Base-by-base conservation (phyloP, 73 alveolate species). In the Diophrys appendiculata region DNA sequence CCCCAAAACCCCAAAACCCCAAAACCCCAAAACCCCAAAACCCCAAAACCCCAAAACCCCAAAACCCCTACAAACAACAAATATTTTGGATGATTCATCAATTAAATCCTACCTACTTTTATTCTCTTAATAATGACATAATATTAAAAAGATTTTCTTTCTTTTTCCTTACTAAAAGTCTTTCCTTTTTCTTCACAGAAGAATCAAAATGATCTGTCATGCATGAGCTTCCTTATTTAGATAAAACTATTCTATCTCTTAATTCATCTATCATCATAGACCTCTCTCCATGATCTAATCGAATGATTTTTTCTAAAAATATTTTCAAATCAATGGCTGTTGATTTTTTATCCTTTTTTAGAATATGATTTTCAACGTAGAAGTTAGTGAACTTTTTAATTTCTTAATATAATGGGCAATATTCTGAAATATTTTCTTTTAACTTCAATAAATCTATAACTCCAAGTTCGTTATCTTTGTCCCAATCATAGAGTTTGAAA, bases 391-490 rank as follows among this genome's bases (percentile, higher is more conserved):
- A 29, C 54, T 67, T 67, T 24, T 28, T 18, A 18, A 67, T 31
- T 67, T 67, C 75, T 3, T 23, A 1, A 67, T 28, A 1, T 25
- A 67, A 31, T 25, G 3, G 27, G 31, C 75, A 67, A 31, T 67
- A 67, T 54, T 67, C 75, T 3, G 54, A 25, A 3, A 67, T 31
- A 67, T 31, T 67, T 2, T 3, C 2, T 28, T 54, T 2, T 3
- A 67, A 29, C 5, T 67, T 43, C 5, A 67, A 31, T 2, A 67
- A 5, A 67, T 67, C 75, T 26, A 67, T 23, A 67, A 67, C 75
- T 28, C 54, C 43, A 3, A 67, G 24, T 5, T 23, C 25, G 54
- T 28, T 3, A 28, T 67, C 75, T 23, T 24, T 25, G 31, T 67
- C 75, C 2, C 1, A 25, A 28, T 67, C 75, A 29, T 25, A 67